A percentile compares a stretch with the other conserved stretches of the same genome.
Evolutionary conservation across 305 asterid species (phyloP).

Genomic region (Ruellia speciosa): DNA sequence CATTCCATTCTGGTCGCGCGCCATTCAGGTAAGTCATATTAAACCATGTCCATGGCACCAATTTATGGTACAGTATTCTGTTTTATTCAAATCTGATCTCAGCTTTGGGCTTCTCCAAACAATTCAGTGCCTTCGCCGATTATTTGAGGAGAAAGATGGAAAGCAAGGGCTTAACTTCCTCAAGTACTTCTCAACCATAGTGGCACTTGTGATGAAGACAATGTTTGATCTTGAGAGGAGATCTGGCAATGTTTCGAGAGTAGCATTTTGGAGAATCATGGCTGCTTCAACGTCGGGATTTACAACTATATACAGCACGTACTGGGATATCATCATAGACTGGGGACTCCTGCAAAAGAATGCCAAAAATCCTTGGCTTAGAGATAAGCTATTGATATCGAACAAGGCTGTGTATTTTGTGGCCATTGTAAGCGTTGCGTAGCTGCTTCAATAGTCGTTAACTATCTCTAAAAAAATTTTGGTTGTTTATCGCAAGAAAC

Average conservation of each 20-base stretch:
- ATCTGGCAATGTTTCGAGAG: not conserved
- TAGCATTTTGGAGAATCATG: constrained; percentile 36
- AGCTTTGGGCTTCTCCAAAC: not conserved
- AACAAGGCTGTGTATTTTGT: constrained; percentile 54
- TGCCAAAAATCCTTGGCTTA: constrained; percentile 65
- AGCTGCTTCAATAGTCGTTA: not conserved
- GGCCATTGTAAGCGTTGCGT: constrained; percentile 52
- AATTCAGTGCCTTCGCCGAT: not conserved
- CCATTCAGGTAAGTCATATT: constrained; percentile 47
- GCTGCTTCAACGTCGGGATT: constrained; percentile 56
- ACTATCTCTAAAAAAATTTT: too few species aligned
- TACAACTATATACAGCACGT: constrained; percentile 54
- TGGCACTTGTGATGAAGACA: constrained; percentile 66
- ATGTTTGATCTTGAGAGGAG: constrained; percentile 25
- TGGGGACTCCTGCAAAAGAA: constrained; percentile 61
- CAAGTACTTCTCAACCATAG: constrained; percentile 60
- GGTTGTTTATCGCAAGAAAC: too few species aligned
- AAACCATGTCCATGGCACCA: not conserved
- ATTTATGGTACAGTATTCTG: not conserved
- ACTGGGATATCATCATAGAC: constrained; percentile 75
- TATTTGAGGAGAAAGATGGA: not conserved
- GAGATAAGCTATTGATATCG: constrained; percentile 68
- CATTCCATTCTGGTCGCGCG: constrained; percentile 73
- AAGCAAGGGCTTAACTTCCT: not conserved
- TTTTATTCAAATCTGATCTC: too few species aligned